Percentiles rank a stretch among this genome's conserved stretches.
phyloP scores from a whole-genome alignment of 345 rosid genomes.

The Adansonia digitata region DNA sequence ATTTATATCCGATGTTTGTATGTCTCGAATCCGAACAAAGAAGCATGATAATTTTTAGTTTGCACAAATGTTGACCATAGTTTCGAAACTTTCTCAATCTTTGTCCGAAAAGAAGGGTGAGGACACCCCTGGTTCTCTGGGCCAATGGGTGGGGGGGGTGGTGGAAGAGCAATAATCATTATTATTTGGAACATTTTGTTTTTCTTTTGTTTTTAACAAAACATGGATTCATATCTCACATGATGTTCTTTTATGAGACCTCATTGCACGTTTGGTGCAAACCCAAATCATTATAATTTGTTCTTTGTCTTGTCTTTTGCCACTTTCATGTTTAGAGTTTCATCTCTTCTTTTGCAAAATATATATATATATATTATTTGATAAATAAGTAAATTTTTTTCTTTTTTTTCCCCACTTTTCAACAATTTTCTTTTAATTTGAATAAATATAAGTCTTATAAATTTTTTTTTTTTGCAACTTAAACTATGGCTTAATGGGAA shows the following conservation, averaged over 20 bases:
- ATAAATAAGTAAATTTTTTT: not conserved
- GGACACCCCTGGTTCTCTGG: slow-evolving; percentile 14
- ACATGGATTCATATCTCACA: not conserved
- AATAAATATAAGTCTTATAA: not conserved
- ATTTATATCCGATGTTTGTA: too few relatives aligned
- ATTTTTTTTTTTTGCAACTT: not conserved
- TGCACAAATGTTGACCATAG: slow-evolving; percentile 9
- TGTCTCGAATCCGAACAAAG: too few relatives aligned
- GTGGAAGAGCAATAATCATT: not conserved
- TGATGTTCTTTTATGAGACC: not conserved
- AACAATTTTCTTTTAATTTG: not conserved
- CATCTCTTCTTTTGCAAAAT: not conserved
- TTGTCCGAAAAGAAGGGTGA: not conserved
- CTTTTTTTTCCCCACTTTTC: not conserved
- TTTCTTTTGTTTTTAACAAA: not conserved
- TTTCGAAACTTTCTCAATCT: not conserved
- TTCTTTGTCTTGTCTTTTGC: not conserved
- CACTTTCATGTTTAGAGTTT: not conserved
- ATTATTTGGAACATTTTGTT: not conserved
- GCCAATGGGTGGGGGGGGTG: slow-evolving; percentile 10
- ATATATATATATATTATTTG: not conserved
- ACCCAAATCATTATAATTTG: not conserved
- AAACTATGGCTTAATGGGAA: not conserved
- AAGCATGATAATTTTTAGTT: not conserved
- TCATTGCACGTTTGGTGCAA: slow-evolving; percentile 9